These are phyloP conservation scores for Ogataea pini DNA, from an alignment of 805 yeast species.

Conservation along the genomic window DNA sequence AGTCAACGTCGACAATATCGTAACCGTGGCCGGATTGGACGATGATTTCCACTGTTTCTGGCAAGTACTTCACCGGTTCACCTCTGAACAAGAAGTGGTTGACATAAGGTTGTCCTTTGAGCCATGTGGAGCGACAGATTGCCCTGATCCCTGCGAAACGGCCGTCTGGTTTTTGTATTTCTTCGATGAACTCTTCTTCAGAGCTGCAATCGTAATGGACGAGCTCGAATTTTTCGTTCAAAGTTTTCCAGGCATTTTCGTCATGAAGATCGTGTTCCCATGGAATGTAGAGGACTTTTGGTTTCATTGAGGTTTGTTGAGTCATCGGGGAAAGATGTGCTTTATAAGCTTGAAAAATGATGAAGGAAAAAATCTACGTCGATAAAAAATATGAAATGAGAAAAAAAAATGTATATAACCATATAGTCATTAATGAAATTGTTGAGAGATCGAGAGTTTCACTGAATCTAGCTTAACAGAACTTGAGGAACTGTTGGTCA, in stretches of 20 bases:
- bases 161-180: slow-evolving; percentile 38
- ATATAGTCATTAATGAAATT: too few relatives aligned
- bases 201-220: slow-evolving; percentile 36
- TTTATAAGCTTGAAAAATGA: neutral
- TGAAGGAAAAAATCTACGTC: too few relatives aligned
- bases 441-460: too few relatives aligned
- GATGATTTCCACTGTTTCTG: slow-evolving; percentile 38
- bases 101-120: slow-evolving; percentile 40
- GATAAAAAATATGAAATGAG: neutral
- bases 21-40: slow-evolving; percentile 44
- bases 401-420: neutral
- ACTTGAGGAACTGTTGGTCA: too few relatives aligned
- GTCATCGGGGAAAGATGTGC: neutral
- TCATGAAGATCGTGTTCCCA: slow-evolving; percentile 41
- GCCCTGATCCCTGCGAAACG: slow-evolving; percentile 39
- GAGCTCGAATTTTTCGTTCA: slow-evolving; percentile 39
- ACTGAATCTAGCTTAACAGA: too few relatives aligned
- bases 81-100: slow-evolving; percentile 37
- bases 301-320: slow-evolving; percentile 15
- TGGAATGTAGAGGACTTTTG: slow-evolving; percentile 41
- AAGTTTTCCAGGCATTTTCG: slow-evolving; percentile 37
- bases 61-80: slow-evolving; percentile 35
- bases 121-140: slow-evolving; percentile 41
- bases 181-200: slow-evolving; percentile 38
- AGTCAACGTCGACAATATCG: slow-evolving; percentile 41